phyloP scores from a whole-genome alignment of 2,329 filamentous ascomycete species.

The Didymella pomorum region DNA sequence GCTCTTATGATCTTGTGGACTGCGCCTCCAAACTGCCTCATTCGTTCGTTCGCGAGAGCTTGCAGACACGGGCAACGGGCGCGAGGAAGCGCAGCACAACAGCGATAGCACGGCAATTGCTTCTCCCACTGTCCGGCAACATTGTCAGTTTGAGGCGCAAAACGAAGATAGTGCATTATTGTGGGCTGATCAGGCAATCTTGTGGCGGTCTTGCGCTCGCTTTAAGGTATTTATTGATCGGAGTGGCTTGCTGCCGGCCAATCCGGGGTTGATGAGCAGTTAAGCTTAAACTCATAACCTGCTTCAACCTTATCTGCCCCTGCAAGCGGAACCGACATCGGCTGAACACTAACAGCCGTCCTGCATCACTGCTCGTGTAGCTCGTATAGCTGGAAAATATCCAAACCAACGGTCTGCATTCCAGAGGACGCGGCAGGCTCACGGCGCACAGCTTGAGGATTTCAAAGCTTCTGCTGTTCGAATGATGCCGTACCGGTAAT shows the following conservation, averaged over 20 bases:
- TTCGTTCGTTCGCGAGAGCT: not conserved
- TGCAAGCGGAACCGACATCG: conserved; percentile 39
- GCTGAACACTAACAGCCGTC: conserved; percentile 27
- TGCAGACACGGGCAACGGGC: not conserved
- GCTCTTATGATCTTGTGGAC: conserved; percentile 1
- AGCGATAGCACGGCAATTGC: conserved; percentile 1
- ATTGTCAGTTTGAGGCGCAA: not conserved
- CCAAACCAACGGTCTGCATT: not conserved
- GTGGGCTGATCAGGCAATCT: conserved; percentile 21
- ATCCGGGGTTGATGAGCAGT: conserved; percentile 35
- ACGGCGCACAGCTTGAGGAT: not conserved
- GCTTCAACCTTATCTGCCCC: conserved; percentile 48
- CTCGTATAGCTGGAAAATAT: conserved; percentile 9
- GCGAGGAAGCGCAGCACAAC: conserved; percentile 1
- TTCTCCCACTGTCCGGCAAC: conserved; percentile 3
- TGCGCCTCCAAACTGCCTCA: conserved; percentile 13
- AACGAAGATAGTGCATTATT: conserved; percentile 8
- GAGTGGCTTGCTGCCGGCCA: conserved; percentile 22
- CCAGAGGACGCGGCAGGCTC: not conserved
- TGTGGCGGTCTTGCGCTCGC: conserved; percentile 24
- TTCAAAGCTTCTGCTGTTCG: conserved; percentile 6
- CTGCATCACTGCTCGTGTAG: not conserved
- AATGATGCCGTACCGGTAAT: conserved; percentile 9
- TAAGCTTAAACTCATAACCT: conserved; percentile 52
- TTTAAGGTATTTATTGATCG: conserved; percentile 14